A percentile compares a stretch with the other conserved stretches of the same genome.
Conservation (phyloP, 345 rosid species). For the Sisymbrium altissimum region DNA sequence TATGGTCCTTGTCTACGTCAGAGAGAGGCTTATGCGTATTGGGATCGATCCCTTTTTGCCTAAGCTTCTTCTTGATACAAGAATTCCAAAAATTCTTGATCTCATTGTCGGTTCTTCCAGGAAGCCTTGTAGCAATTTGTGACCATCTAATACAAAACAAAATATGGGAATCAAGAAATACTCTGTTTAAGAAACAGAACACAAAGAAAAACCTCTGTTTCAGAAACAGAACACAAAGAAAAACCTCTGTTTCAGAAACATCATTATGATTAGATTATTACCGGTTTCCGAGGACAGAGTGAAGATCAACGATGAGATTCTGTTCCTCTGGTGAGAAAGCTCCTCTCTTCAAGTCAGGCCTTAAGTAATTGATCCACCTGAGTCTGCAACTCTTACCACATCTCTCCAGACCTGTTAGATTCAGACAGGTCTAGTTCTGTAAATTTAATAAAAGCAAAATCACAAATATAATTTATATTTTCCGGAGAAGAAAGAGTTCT, state of each 20-base stretch:
- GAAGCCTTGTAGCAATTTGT: constrained; percentile 23
- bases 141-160: constrained; percentile 22
- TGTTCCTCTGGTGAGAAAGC: constrained; percentile 56
- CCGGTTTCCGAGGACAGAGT: constrained; percentile 60
- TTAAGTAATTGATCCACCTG: constrained; percentile 84
- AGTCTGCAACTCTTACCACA: constrained; percentile 73
- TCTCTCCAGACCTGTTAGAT: constrained; percentile 23
- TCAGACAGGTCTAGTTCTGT: neutral
- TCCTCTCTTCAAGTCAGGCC: constrained; percentile 85
- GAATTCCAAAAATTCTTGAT: constrained; percentile 33
- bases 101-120: constrained; percentile 34
- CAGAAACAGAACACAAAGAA: neutral
- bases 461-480: neutral
- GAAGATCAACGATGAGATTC: constrained; percentile 51
- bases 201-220: neutral
- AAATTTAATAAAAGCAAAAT: neutral
- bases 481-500: neutral
- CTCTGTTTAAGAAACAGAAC: neutral
- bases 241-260: neutral
- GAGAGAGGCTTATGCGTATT: constrained; percentile 29
- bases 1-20: constrained; percentile 20
- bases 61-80: constrained; percentile 26
- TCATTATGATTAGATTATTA: neutral
- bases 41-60: constrained; percentile 17
- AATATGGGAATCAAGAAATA: neutral